A percentile compares a stretch with the other conserved stretches of the same genome.
Evolutionary conservation across 805 yeast species (phyloP).

Genomic region (Cyberlindnera bimundalis): DNA sequence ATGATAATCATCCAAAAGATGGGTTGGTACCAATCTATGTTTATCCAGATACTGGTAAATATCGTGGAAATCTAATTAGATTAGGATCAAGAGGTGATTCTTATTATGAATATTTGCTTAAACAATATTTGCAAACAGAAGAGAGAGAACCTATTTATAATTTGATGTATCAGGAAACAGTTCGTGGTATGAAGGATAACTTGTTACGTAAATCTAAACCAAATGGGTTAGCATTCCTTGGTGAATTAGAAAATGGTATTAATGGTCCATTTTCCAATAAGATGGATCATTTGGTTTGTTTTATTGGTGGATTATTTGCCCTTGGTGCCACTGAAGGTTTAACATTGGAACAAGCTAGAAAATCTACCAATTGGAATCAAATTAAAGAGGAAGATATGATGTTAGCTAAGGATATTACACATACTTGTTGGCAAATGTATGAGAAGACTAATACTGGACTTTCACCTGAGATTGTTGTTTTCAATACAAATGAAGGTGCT

Average conservation of each 20-base stretch:
- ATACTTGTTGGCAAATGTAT: slow-evolving; percentile 84
- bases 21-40: slow-evolving; percentile 85
- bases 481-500: slow-evolving; percentile 52
- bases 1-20: slow-evolving; percentile 57
- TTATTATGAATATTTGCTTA: slow-evolving; percentile 83
- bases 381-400: slow-evolving; percentile 59
- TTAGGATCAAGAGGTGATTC: slow-evolving; percentile 93
- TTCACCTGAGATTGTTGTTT: slow-evolving; percentile 85
- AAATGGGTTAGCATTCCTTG: slow-evolving; percentile 60
- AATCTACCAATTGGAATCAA: slow-evolving; percentile 52
- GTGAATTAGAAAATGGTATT: slow-evolving; percentile 75
- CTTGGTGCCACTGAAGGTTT: slow-evolving; percentile 84
- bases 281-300: slow-evolving; percentile 93
- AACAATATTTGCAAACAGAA: slow-evolving; percentile 79
- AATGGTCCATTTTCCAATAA: slow-evolving; percentile 56
- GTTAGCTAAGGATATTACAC: slow-evolving; percentile 70
- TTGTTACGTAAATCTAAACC: slow-evolving; percentile 61
- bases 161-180: slow-evolving; percentile 73
- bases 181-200: slow-evolving; percentile 70
- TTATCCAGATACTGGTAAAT: slow-evolving; percentile 69
- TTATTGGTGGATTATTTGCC: slow-evolving; percentile 84
- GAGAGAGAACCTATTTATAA: slow-evolving; percentile 57
- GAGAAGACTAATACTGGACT: slow-evolving; percentile 70
- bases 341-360: slow-evolving; percentile 51
- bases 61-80: slow-evolving; percentile 62